Percentiles rank a stretch among this genome's conserved stretches.
Conservation (phyloP, 495 filamentous ascomycete genomes). For the Cudoniella acicularis region DNA sequence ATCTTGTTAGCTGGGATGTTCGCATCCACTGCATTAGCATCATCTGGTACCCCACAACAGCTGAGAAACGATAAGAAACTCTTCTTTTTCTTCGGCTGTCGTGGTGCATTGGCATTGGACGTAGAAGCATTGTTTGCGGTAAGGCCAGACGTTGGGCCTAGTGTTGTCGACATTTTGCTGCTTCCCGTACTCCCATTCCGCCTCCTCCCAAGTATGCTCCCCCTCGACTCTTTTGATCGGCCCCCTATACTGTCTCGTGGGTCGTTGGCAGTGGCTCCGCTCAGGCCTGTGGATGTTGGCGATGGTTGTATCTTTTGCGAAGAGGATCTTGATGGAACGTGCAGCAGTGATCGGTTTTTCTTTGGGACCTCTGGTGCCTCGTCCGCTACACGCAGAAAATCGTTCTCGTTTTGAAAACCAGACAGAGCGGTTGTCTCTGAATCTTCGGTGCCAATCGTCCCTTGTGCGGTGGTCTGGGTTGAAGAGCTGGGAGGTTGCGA, state of each 20-base stretch:
- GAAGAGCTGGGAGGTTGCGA: slow-evolving; percentile 27
- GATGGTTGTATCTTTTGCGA: slow-evolving; percentile 63
- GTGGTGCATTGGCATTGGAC: slow-evolving; percentile 36
- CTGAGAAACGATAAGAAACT: slow-evolving; percentile 65
- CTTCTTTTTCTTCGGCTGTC: slow-evolving; percentile 56
- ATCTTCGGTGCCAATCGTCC: slow-evolving; percentile 38
- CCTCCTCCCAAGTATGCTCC: slow-evolving; percentile 63
- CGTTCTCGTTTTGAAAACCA: slow-evolving; percentile 42
- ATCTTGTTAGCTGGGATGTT: slow-evolving; percentile 63
- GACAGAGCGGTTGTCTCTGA: slow-evolving; percentile 30
- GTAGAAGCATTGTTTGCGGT: slow-evolving; percentile 34
- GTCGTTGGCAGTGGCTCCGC: slow-evolving; percentile 61
- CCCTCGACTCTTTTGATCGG: slow-evolving; percentile 58
- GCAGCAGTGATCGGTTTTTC: slow-evolving; percentile 59
- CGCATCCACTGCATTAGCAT: slow-evolving; percentile 61
- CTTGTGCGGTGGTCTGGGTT: slow-evolving; percentile 24
- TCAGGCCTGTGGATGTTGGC: slow-evolving; percentile 57
- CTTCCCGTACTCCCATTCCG: slow-evolving; percentile 67
- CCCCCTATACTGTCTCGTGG: slow-evolving; percentile 57
- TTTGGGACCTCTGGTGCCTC: slow-evolving; percentile 29
- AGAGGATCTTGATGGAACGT: slow-evolving; percentile 65
- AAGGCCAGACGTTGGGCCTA: slow-evolving; percentile 42
- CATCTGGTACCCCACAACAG: slow-evolving; percentile 71
- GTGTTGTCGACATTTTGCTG: slow-evolving; percentile 49
- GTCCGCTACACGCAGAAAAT: slow-evolving; percentile 37